A percentile compares a stretch with the other conserved stretches of the same genome.
phyloP scores from a whole-genome alignment of 768 basidiomycete genomes.

The Gautieria morchelliformis region DNA sequence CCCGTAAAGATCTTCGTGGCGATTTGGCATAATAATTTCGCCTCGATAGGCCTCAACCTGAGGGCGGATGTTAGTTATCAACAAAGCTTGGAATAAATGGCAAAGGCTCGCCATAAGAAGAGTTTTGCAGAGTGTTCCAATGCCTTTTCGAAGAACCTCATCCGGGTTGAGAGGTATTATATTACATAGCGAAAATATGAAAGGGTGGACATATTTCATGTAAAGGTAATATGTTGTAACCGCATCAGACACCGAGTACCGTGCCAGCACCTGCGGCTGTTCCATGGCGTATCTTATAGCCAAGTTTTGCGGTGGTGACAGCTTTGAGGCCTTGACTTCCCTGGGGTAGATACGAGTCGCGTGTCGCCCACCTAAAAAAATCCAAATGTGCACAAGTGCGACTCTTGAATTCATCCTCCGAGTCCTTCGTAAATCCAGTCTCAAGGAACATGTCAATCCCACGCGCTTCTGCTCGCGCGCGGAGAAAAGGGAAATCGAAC shows the following conservation, averaged over 20 bases:
- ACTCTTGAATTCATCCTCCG: slow-evolving; percentile 92
- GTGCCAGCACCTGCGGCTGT: too few species aligned
- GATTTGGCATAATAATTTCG: too few species aligned
- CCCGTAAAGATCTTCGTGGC: too few species aligned
- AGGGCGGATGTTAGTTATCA: too few species aligned
- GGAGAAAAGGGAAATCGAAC: slow-evolving; percentile 98
- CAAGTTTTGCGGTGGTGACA: slow-evolving; percentile 90
- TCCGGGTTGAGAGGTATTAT: slow-evolving; percentile 97
- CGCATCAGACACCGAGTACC: slow-evolving; percentile 99
- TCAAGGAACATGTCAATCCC: slow-evolving; percentile 96
- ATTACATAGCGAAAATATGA: slow-evolving; percentile 96
- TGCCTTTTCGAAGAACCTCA: slow-evolving; percentile 92
- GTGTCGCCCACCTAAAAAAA: slow-evolving; percentile 98
- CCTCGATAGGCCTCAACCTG: too few species aligned
- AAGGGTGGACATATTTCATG: too few species aligned
- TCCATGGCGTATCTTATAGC: slow-evolving; percentile 97
- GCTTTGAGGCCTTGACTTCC: slow-evolving; percentile 96
- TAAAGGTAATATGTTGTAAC: slow-evolving; percentile 99
- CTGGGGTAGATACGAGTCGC: slow-evolving; percentile 98
- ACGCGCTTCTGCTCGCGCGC: slow-evolving; percentile 72
- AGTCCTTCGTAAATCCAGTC: slow-evolving; percentile 85
- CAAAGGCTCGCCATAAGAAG: slow-evolving; percentile 81
- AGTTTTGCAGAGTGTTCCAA: slow-evolving; percentile 95
- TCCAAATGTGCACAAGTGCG: slow-evolving; percentile 95
- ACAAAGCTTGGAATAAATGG: too few species aligned